Percentiles rank a stretch among this genome's conserved stretches.
Conservation (phyloP, 2,329 filamentous ascomycete species). For the Cladosporium cucumerinum region DNA sequence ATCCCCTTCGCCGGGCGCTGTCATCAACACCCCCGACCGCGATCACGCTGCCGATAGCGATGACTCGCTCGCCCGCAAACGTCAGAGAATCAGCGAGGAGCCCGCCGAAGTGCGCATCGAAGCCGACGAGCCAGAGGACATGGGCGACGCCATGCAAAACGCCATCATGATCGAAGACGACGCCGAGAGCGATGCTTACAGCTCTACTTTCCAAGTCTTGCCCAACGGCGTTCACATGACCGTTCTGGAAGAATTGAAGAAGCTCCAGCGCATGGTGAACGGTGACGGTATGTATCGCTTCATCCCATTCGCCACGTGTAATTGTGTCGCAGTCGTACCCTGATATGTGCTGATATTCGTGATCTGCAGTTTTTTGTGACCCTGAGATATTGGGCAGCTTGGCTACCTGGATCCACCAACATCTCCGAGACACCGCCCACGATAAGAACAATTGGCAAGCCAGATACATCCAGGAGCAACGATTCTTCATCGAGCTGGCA, state of each 20-base stretch:
- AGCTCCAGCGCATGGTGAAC: slow-evolving; percentile 12
- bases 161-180: slow-evolving; percentile 40
- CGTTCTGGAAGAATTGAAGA: slow-evolving; percentile 3
- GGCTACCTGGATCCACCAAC: slow-evolving; percentile 21
- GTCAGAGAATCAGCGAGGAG: slow-evolving; percentile 42
- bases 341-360: not conserved
- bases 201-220: slow-evolving; percentile 17
- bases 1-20: slow-evolving; percentile 20
- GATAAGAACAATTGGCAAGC: slow-evolving; percentile 18
- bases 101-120: slow-evolving; percentile 25
- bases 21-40: slow-evolving; percentile 37
- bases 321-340: not conserved
- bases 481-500: slow-evolving; percentile 25
- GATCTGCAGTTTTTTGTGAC: slow-evolving; percentile 11
- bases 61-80: slow-evolving; percentile 45
- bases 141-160: slow-evolving; percentile 36
- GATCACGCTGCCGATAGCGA: slow-evolving; percentile 45
- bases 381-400: slow-evolving; percentile 4
- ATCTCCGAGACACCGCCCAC: slow-evolving; percentile 24
- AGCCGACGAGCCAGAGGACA: slow-evolving; percentile 38
- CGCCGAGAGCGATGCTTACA: slow-evolving; percentile 29
- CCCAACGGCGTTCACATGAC: not conserved
- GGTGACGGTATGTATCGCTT: not conserved
- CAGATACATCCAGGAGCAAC: slow-evolving; percentile 20
- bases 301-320: not conserved